Base-by-base conservation (phyloP, 2,329 filamentous ascomycete genomes). In the Xylaria sp. region DNA sequence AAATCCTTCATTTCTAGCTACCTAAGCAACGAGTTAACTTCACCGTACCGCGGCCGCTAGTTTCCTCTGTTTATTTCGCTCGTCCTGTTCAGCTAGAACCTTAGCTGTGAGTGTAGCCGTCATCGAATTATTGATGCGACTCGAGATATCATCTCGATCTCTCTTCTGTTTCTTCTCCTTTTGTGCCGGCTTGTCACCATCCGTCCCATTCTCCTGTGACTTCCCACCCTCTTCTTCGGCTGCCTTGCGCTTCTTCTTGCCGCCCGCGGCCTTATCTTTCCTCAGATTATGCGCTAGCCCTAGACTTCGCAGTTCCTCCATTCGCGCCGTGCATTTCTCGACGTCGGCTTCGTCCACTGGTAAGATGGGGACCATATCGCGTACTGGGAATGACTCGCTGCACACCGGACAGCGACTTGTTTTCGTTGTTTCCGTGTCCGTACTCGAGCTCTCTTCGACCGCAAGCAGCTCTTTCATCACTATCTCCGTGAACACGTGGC, bases 401-500 rank as follows among this genome's bases (percentile, higher is more conserved):
- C 96, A 99, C 82, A 95, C 87, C 0, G 89, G 87, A 66, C 89
- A 91, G 0, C 79, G 77, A 34, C 85, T 84, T 72, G 92, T 91
- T n/a, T 63, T 66, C 15, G 51, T 44, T 34, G 46, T n/a, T 13
- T 25, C 9, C 12, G 58, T 50, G 20, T 51, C 58, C 13, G 62
- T 13, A 25, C 23, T 44, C 12, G 44, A 32, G 51, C 9, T 71
- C 34, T 65, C 67, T 41, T 74, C 74, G 37, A 68, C 63, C 7
- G 54, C 66, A 2, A 83, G 78, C n/a, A 97, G 89, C 80, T 96
- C 92, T 74, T 91, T 92, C 73, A 98, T 90, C 8, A 94, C 94
- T 63, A 90, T 89, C 70, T 97, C 94, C 0, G 93, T 91, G 81
- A 98, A 98, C 0, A 93, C 94, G 83, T 99, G 97, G 0, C 96